Evolutionary conservation across 2,329 filamentous ascomycete genomes (phyloP).

Genomic region (Diplodia sapinea): DNA sequence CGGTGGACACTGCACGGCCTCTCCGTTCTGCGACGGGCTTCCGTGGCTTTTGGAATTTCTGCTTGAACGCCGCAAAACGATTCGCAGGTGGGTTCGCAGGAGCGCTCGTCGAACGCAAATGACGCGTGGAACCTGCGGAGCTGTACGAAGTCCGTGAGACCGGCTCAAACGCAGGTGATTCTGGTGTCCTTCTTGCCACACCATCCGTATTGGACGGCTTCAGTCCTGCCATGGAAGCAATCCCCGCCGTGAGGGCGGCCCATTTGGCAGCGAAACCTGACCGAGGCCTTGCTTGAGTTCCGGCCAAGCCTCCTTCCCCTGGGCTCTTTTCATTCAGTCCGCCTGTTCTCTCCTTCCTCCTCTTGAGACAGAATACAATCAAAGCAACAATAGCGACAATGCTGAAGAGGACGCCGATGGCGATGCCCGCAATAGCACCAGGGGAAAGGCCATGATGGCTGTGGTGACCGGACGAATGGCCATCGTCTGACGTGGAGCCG

Average conservation of each 20-base stretch:
- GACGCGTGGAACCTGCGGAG: constrained; percentile 15
- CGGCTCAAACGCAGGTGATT: constrained; percentile 23
- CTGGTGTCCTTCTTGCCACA: constrained; percentile 1
- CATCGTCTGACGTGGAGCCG: background rate
- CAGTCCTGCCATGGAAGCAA: constrained; percentile 13
- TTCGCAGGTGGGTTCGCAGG: background rate
- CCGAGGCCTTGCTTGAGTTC: background rate
- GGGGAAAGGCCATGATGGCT: constrained; percentile 9
- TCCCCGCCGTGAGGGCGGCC: constrained; percentile 7
- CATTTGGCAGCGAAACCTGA: constrained; percentile 3
- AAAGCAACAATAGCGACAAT: constrained; percentile 6
- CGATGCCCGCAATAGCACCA: constrained; percentile 24
- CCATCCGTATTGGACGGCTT: background rate
- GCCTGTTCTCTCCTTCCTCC: background rate
- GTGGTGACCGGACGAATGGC: background rate
- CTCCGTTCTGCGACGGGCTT: background rate
- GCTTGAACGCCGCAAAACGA: constrained; percentile 6
- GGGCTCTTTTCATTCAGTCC: background rate
- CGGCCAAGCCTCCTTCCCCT: constrained; percentile 6
- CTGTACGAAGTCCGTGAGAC: constrained; percentile 14
- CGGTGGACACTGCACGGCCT: constrained; percentile 14
- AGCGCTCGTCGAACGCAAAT: constrained; percentile 27
- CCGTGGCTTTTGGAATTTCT: constrained; percentile 20
- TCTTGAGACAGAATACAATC: constrained; percentile 16
- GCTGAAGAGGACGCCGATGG: constrained; percentile 17